These are phyloP conservation scores for Arabidopsis thaliana DNA, from an alignment of 345 rosid genomes.

Conservation along the genomic window TAIR10.1 NC_003074.8:3308001-3308500, in stretches of 20 bases:
- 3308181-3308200: constrained; percentile 59
- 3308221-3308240: background rate
- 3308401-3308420: background rate
- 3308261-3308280: background rate
- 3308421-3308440: too few relatives aligned
- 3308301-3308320: background rate
- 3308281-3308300: background rate
- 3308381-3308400: background rate
- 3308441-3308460: background rate
- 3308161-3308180: constrained; percentile 47
- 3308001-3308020: background rate
- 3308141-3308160: constrained; percentile 55
- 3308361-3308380: too few relatives aligned
- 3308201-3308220: background rate
- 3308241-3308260: background rate
- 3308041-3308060: constrained; percentile 59
- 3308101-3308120: constrained; percentile 46
- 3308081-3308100: constrained; percentile 54
- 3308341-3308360: background rate
- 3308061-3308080: constrained; percentile 58
- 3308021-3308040: constrained; percentile 50
- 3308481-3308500: too few relatives aligned
- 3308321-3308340: background rate
- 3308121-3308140: constrained; percentile 51
- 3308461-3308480: background rate